Percentiles rank a stretch among this genome's conserved stretches.
These are phyloP conservation scores for Botrytis squamosa DNA, from an alignment of 2,329 filamentous ascomycete species.

Conservation along the genomic window DNA sequence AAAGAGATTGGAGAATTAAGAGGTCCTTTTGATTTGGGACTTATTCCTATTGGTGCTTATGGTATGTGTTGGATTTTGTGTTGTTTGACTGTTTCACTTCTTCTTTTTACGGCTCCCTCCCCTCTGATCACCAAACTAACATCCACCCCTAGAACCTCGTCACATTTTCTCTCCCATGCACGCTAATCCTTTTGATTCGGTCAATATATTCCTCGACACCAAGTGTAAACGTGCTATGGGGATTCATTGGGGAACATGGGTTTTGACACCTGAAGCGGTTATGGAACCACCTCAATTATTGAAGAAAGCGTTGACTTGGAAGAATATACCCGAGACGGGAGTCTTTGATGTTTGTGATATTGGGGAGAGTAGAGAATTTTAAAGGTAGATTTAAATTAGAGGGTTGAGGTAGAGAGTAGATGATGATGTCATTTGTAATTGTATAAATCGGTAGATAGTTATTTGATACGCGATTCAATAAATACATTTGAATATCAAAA, in stretches of 20 bases:
- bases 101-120: background rate
- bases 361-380: conserved; percentile 79
- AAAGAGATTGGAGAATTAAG: conserved; percentile 74
- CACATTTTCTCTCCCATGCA: conserved; percentile 77
- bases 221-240: conserved; percentile 74
- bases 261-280: conserved; percentile 72
- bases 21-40: conserved; percentile 84
- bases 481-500: background rate
- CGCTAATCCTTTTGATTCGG: conserved; percentile 80
- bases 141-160: conserved; percentile 51
- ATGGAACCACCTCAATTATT: conserved; percentile 76
- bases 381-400: conserved; percentile 28
- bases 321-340: conserved; percentile 66
- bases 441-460: background rate
- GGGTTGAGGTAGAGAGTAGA: too few relatives aligned
- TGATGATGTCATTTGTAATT: background rate
- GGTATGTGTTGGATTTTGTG: background rate
- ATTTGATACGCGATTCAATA: background rate
- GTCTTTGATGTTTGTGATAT: conserved; percentile 82
- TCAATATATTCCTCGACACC: conserved; percentile 87
- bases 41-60: conserved; percentile 94
- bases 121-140: background rate
- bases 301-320: conserved; percentile 66
- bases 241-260: conserved; percentile 80
- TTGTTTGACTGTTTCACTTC: too few relatives aligned